Percentiles rank a stretch among this genome's conserved stretches.
phyloP scores from a whole-genome alignment of 208 protist genomes.

The Jaenimonas drosophilae region DNA sequence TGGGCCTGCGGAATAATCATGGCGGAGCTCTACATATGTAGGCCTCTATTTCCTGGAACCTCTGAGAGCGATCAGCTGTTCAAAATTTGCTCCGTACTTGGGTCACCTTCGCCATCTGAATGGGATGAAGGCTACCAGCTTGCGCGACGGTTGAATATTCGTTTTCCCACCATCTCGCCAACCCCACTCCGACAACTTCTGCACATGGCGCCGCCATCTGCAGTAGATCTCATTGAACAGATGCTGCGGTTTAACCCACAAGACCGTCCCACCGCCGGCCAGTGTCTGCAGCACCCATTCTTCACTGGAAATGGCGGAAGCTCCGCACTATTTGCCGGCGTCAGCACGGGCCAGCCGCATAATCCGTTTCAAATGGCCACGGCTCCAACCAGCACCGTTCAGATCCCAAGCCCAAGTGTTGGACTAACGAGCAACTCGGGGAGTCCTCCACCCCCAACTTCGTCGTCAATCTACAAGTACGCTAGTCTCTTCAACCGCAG shows the following conservation, averaged over 20 bases:
- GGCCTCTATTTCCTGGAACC: constrained; percentile 94
- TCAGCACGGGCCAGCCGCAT: constrained; percentile 81
- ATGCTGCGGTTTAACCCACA: constrained; percentile 93
- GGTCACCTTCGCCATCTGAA: constrained; percentile 52
- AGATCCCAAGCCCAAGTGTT: constrained; percentile 10
- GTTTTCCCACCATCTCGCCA: constrained; percentile 88
- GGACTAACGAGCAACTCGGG: constrained; percentile 31
- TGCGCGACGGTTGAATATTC: constrained; percentile 86
- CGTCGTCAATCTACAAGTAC: constrained; percentile 37
- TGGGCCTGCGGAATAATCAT: constrained; percentile 95
- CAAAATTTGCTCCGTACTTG: constrained; percentile 95
- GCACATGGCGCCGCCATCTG: constrained; percentile 81
- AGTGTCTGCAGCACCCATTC: constrained; percentile 93
- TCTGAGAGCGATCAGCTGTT: constrained; percentile 94
- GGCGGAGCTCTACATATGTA: constrained; percentile 91
- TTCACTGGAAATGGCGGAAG: constrained; percentile 80
- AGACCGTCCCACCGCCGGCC: constrained; percentile 90
- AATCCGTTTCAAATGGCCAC: constrained; percentile 80
- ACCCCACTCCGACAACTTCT: constrained; percentile 89
- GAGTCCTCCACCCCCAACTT: constrained; percentile 22
- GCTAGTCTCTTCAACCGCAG: constrained; percentile 58
- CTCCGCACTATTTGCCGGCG: constrained; percentile 66
- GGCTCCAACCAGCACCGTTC: constrained; percentile 10
- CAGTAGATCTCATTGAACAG: constrained; percentile 93
- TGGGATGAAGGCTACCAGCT: constrained; percentile 94